A percentile compares a stretch with the other conserved stretches of the same genome.
Evolutionary conservation across 768 basidiomycete species (phyloP).

Genomic region (Leccinum incarnatum): DNA sequence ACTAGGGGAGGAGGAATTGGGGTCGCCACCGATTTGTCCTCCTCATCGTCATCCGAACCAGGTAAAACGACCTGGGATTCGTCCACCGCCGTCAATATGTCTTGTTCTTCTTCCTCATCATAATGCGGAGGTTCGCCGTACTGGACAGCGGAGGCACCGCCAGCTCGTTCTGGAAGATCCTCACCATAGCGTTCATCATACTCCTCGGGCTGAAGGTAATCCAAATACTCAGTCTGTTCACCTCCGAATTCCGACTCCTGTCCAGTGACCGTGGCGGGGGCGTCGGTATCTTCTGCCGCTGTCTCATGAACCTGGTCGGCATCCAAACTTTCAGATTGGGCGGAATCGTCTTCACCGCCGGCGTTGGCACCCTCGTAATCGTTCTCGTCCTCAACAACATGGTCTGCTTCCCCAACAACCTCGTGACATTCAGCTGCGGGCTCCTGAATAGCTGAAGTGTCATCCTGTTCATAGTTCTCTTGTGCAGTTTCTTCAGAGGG

Average conservation of each 20-base stretch:
- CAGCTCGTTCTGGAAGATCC: slow-evolving; percentile 31
- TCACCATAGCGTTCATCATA: slow-evolving; percentile 37
- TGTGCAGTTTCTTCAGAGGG: slow-evolving; percentile 5
- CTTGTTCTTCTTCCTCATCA: slow-evolving; percentile 26
- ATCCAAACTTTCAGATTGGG: slow-evolving; percentile 23
- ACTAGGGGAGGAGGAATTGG: slow-evolving; percentile 6
- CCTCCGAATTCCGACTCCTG: slow-evolving; percentile 22
- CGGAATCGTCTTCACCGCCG: slow-evolving; percentile 18
- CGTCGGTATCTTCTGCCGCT: slow-evolving; percentile 23
- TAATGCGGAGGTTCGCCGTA: slow-evolving; percentile 20
- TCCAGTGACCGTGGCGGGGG: slow-evolving; percentile 3
- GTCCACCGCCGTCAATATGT: slow-evolving; percentile 18
- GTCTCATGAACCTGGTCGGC: slow-evolving; percentile 29
- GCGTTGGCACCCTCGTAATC: slow-evolving; percentile 18
- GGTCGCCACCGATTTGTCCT: slow-evolving; percentile 13
- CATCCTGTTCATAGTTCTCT: slow-evolving; percentile 8
- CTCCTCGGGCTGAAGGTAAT: slow-evolving; percentile 34
- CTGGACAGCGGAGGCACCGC: slow-evolving; percentile 11
- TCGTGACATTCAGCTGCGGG: slow-evolving; percentile 16
- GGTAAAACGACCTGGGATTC: slow-evolving; percentile 14
- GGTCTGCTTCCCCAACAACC: slow-evolving; percentile 12
- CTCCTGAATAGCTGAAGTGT: slow-evolving; percentile 7
- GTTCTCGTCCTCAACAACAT: slow-evolving; percentile 21
- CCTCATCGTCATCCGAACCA: slow-evolving; percentile 14
- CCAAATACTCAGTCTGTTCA: slow-evolving; percentile 35